Conservation (phyloP, 768 basidiomycete species). For the Mycena galericulata region DNA sequence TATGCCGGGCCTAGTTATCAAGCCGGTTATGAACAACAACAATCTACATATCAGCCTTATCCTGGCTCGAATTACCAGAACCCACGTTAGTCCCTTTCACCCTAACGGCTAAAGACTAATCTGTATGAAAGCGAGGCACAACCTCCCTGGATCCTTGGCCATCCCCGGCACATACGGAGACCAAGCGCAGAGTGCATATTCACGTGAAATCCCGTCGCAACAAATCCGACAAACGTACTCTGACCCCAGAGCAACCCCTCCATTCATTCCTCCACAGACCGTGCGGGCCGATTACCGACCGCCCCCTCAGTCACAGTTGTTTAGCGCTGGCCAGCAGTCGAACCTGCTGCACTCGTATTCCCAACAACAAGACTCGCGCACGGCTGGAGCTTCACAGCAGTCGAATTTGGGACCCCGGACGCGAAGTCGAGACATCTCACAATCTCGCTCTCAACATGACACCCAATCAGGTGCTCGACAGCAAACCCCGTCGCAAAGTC, state of each 20-base stretch:
- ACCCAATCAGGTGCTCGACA: neutral
- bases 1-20: neutral
- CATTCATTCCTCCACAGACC: neutral
- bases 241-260: neutral
- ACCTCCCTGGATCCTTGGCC: neutral
- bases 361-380: neutral
- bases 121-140: neutral
- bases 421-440: neutral
- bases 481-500: neutral
- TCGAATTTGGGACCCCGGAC: neutral
- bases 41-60: neutral
- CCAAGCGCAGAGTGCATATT: neutral
- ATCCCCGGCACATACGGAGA: neutral
- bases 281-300: neutral
- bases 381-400: neutral
- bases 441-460: conserved; percentile 4
- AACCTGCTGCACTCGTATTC: neutral
- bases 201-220: neutral
- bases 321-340: neutral
- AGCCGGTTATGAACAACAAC: neutral
- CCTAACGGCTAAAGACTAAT: neutral
- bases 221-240: neutral
- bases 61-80: neutral
- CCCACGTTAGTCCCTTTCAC: neutral
- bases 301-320: neutral